Conservation (phyloP, 768 basidiomycete species). For the Antrodiella citrinella region DNA sequence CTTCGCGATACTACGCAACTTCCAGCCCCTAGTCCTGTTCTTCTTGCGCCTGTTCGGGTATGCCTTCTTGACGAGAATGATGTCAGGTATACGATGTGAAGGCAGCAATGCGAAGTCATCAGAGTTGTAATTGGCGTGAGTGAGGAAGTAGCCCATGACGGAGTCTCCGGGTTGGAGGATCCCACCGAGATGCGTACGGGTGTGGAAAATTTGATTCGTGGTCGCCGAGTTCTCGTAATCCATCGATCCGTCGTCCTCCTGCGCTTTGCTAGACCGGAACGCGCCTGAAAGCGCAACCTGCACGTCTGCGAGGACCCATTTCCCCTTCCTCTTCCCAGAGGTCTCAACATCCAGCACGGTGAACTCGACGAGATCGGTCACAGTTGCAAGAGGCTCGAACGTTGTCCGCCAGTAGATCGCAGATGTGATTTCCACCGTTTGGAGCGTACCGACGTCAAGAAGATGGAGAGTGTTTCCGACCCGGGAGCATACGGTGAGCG, state of each 20-base stretch:
- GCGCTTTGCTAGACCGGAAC: constrained; percentile 47
- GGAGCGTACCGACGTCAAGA: constrained; percentile 83
- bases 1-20: constrained; percentile 85
- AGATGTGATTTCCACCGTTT: constrained; percentile 69
- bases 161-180: constrained; percentile 94
- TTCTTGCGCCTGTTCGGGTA: constrained; percentile 94
- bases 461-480: constrained; percentile 90
- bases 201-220: constrained; percentile 82
- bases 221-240: constrained; percentile 54
- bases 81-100: constrained; percentile 70
- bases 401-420: constrained; percentile 87
- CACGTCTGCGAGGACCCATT: constrained; percentile 78
- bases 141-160: constrained; percentile 84
- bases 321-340: constrained; percentile 61
- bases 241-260: constrained; percentile 43
- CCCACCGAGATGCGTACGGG: constrained; percentile 91
- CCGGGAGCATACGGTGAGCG: constrained; percentile 80
- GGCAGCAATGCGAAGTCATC: constrained; percentile 70
- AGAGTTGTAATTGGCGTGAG: constrained; percentile 89
- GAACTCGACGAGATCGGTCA: constrained; percentile 88
- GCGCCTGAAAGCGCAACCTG: constrained; percentile 85
- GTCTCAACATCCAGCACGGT: constrained; percentile 92
- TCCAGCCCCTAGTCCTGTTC: constrained; percentile 77
- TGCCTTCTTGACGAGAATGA: constrained; percentile 90
- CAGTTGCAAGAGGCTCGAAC: constrained; percentile 75